These are phyloP conservation scores for Blastocystis sp. DNA, from an alignment of 352 stramenopile species.

Conservation along the genomic window DNA sequence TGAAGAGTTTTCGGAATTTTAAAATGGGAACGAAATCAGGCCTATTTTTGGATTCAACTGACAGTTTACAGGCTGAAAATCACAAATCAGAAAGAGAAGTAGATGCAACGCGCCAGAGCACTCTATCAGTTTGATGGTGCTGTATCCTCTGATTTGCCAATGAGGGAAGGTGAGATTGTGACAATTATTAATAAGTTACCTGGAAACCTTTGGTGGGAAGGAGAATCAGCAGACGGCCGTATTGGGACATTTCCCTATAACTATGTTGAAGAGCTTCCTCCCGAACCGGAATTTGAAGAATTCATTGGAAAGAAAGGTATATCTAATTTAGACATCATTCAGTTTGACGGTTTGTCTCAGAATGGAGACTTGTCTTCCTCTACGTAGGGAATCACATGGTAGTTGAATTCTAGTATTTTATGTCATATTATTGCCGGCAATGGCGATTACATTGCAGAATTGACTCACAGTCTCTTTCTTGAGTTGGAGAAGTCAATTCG, in stretches of 20 bases:
- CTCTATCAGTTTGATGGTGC: constrained; percentile 60
- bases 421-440: constrained; percentile 50
- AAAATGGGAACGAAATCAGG: neutral
- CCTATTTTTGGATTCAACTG: neutral
- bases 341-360: neutral
- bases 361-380: neutral
- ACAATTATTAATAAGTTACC: constrained; percentile 57
- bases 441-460: constrained; percentile 41
- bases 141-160: constrained; percentile 48
- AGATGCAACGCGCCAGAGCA: constrained; percentile 47
- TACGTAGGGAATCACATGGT: neutral
- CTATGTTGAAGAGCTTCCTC: constrained; percentile 53
- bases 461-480: constrained; percentile 6
- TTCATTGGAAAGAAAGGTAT: constrained; percentile 63
- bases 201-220: constrained; percentile 56
- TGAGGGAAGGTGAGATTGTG: constrained; percentile 47
- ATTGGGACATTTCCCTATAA: constrained; percentile 65
- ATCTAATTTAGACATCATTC: constrained; percentile 65
- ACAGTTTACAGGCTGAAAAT: neutral
- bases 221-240: constrained; percentile 6
- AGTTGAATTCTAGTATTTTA: constrained; percentile 1
- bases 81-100: neutral
- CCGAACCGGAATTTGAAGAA: constrained; percentile 54
- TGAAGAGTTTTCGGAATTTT: neutral
- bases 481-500: neutral